These are phyloP conservation scores for Hylodesmum podocarpum DNA, from an alignment of 306 rosid species.

Conservation along the genomic window DNA sequence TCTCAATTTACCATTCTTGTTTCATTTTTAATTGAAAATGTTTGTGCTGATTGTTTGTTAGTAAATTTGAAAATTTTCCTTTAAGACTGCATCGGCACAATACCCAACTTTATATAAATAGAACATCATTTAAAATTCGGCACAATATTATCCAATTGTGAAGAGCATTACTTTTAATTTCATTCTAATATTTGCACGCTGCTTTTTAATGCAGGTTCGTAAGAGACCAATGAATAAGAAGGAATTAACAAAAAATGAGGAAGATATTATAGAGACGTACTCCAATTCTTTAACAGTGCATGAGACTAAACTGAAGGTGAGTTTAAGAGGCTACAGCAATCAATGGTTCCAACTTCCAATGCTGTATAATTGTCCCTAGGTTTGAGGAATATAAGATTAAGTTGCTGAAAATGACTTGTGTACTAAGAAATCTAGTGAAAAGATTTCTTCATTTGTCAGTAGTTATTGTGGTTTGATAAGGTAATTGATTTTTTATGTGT, in stretches of 20 bases:
- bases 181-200: neutral
- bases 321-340: neutral
- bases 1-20: neutral
- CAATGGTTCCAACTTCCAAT: neutral
- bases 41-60: neutral
- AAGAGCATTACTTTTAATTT: conserved; percentile 11
- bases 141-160: neutral
- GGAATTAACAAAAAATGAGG: conserved; percentile 91
- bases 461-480: conserved; percentile 4
- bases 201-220: conserved; percentile 70
- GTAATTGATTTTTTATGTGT: conserved; percentile 20
- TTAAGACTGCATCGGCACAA: neutral
- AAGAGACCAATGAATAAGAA: conserved; percentile 95
- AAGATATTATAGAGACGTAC: conserved; percentile 84
- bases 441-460: neutral
- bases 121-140: conserved; percentile 8
- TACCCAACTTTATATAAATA: conserved; percentile 5
- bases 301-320: conserved; percentile 94
- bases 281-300: conserved; percentile 84
- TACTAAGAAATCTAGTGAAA: neutral
- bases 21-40: conserved; percentile 18
- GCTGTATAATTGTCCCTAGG: neutral
- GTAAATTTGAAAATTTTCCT: neutral
- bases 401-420: neutral
- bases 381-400: neutral